These are phyloP conservation scores for Prorocentrum cordatum DNA, from an alignment of 169 alveolate genomes.

Conservation along the genomic window DNA sequence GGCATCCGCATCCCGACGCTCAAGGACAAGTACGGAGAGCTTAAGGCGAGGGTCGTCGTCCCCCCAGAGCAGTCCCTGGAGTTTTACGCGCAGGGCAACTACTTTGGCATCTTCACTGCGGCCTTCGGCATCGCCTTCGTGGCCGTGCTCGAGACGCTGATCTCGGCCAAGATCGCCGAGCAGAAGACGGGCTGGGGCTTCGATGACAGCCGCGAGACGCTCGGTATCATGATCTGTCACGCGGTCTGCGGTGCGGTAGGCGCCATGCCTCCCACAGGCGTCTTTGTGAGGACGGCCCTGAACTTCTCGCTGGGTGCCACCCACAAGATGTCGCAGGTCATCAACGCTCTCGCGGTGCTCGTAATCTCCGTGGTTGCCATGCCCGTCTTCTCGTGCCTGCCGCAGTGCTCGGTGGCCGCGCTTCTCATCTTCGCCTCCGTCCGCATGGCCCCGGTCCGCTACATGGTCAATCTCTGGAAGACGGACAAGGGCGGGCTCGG, in stretches of 20 bases:
- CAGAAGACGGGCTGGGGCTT: slow-evolving; percentile 28
- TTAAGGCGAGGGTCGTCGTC: not conserved
- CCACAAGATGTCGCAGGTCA: slow-evolving; percentile 26
- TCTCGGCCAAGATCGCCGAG: slow-evolving; percentile 53
- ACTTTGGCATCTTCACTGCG: too few relatives aligned
- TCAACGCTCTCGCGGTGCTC: slow-evolving; percentile 41
- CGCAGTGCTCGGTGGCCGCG: slow-evolving; percentile 40
- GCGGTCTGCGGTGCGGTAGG: slow-evolving; percentile 61
- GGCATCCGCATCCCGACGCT: slow-evolving; percentile 41
- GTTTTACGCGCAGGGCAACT: too few relatives aligned
- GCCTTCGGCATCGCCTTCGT: slow-evolving; percentile 56
- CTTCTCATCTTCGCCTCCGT: slow-evolving; percentile 41
- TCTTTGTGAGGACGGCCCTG: slow-evolving; percentile 28
- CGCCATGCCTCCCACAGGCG: slow-evolving; percentile 49
- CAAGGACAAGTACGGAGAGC: slow-evolving; percentile 49
- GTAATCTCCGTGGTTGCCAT: not conserved
- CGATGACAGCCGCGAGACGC: slow-evolving; percentile 43
- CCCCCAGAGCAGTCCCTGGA: too few relatives aligned
- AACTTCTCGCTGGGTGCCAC: slow-evolving; percentile 10
- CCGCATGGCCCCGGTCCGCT: slow-evolving; percentile 25
- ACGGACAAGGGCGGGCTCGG: not conserved
- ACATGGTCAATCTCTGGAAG: slow-evolving; percentile 30
- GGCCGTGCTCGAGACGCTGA: slow-evolving; percentile 39
- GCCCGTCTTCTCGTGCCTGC: slow-evolving; percentile 21
- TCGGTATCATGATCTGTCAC: slow-evolving; percentile 48